These are phyloP conservation scores for Beauveria medogensis DNA, from an alignment of 2,329 filamentous ascomycete genomes.

Conservation along the genomic window DNA sequence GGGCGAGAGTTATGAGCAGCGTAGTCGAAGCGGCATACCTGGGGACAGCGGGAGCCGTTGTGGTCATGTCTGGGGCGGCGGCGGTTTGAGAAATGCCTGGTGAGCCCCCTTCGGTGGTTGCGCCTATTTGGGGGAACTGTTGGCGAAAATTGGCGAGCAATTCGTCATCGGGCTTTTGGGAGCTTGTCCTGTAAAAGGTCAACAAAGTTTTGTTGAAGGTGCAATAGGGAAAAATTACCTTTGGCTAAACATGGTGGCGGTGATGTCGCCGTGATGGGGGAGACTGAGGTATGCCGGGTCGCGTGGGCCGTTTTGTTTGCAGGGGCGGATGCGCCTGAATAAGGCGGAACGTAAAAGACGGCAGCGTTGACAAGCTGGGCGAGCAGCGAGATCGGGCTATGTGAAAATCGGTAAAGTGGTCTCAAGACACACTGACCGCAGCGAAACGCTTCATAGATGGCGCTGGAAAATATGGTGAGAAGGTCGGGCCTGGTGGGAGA, in stretches of 20 bases:
- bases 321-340: not conserved
- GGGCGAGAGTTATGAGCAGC: not conserved
- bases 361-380: not conserved
- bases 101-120: constrained; percentile 37
- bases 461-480: not conserved
- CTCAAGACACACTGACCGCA: constrained; percentile 4
- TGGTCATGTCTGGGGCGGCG: constrained; percentile 15
- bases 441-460: constrained; percentile 8
- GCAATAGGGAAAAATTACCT: not conserved
- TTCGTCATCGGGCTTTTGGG: constrained; percentile 80
- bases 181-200: constrained; percentile 50
- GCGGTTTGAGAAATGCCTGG: constrained; percentile 28
- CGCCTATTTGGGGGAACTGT: constrained; percentile 66
- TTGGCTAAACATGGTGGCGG: constrained; percentile 12
- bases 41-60: not conserved
- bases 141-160: constrained; percentile 78
- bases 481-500: not conserved
- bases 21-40: not conserved
- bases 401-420: not conserved
- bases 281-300: not conserved
- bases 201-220: not conserved
- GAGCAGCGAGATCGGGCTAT: not conserved
- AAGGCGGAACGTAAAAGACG: not conserved
- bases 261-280: not conserved
- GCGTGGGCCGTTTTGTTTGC: constrained; percentile 2